Evolutionary conservation across 2,329 filamentous ascomycete genomes (phyloP).

Genomic region (Pseudogymnoascus sp.): DNA sequence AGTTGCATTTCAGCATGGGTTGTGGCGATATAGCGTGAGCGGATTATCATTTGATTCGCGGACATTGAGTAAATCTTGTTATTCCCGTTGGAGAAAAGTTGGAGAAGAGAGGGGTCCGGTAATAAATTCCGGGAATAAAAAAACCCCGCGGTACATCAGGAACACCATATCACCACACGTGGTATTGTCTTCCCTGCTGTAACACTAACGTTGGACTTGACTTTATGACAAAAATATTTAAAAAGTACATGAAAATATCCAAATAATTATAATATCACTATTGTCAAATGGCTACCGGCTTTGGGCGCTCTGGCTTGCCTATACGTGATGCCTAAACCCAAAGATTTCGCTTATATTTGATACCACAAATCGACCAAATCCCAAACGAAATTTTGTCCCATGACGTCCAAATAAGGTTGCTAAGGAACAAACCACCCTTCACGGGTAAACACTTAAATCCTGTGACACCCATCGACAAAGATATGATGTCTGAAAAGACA

Average conservation of each 20-base stretch:
- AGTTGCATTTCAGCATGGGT: neutral
- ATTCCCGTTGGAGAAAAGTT: slow-evolving; percentile 7
- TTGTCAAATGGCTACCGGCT: neutral
- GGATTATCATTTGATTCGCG: neutral
- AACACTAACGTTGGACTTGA: neutral
- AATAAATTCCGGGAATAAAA: neutral
- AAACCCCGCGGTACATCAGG: neutral
- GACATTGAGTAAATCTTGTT: neutral
- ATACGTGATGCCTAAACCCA: neutral
- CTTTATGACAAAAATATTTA: neutral
- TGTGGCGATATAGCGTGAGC: neutral
- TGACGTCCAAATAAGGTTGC: slow-evolving; percentile 4
- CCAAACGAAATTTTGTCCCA: neutral
- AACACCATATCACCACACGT: neutral
- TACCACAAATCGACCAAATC: neutral
- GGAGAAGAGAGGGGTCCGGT: neutral
- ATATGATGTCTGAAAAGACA: neutral
- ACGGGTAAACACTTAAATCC: neutral
- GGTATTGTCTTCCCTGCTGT: neutral
- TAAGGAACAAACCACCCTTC: neutral
- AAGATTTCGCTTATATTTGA: slow-evolving; percentile 7
- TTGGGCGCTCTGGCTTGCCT: neutral
- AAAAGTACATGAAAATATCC: neutral
- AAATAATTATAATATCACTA: neutral
- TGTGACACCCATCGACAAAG: neutral